These are phyloP conservation scores for Extremus antarcticus DNA, from an alignment of 495 filamentous ascomycete species.

Conservation along the genomic window DNA sequence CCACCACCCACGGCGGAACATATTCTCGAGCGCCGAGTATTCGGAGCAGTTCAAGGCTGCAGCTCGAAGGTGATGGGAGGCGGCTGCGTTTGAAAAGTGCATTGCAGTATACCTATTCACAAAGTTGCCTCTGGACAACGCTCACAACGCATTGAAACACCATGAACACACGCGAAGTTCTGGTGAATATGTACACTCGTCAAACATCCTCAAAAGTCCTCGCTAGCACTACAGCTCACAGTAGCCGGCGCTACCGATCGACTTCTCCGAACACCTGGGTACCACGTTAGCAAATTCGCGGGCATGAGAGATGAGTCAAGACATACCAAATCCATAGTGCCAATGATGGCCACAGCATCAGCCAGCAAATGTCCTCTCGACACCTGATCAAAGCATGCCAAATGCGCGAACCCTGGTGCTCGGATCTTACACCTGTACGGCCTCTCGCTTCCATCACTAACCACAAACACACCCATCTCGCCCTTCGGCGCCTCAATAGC, in stretches of 20 bases:
- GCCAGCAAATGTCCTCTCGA: conserved; percentile 84
- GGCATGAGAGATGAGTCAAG: neutral
- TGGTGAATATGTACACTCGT: too few species aligned
- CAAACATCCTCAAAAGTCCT: too few species aligned
- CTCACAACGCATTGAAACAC: neutral
- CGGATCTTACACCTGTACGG: conserved; percentile 97
- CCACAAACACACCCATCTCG: conserved; percentile 98
- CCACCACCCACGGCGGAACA: too few species aligned
- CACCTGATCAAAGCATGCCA: conserved; percentile 88
- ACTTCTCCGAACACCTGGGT: conserved; percentile 18
- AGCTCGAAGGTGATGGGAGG: neutral
- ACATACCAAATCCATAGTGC: conserved; percentile 23
- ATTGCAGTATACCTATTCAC: too few species aligned
- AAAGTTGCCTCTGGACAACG: neutral
- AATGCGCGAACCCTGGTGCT: conserved; percentile 92
- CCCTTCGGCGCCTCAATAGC: conserved; percentile 98
- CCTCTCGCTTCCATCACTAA: conserved; percentile 88
- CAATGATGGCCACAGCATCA: conserved; percentile 59
- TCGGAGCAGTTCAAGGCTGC: neutral
- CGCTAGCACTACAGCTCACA: neutral
- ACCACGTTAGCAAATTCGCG: neutral
- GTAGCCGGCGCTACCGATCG: conserved; percentile 5
- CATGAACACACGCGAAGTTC: neutral
- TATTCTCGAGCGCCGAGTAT: neutral
- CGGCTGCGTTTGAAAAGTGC: neutral